phyloP scores from a whole-genome alignment of 2,329 filamentous ascomycete genomes.

The Ilyonectria destructans region DNA sequence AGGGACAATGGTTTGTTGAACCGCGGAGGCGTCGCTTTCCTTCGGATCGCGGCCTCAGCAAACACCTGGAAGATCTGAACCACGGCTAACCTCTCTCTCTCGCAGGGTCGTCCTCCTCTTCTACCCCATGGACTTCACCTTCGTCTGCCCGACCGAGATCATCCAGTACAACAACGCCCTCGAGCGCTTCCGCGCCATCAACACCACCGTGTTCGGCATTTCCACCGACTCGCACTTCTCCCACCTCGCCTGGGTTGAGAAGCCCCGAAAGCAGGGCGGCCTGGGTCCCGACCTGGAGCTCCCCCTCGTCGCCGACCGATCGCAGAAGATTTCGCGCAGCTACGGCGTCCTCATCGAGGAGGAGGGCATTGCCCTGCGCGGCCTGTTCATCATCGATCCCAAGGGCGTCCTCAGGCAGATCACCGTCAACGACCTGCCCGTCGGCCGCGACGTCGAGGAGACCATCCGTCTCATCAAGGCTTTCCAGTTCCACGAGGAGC shows the following conservation, averaged over 20 bases:
- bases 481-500: conserved; percentile 88
- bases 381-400: conserved; percentile 78
- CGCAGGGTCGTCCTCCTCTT: conserved; percentile 76
- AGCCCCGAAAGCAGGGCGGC: conserved; percentile 73
- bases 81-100: conserved; percentile 8
- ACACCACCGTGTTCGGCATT: conserved; percentile 73
- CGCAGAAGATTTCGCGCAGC: conserved; percentile 71
- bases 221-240: conserved; percentile 75
- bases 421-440: conserved; percentile 77
- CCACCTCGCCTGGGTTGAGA: conserved; percentile 72
- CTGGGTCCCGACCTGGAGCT: conserved; percentile 73
- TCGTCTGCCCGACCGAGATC: conserved; percentile 78
- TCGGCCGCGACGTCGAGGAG: conserved; percentile 77
- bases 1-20: conserved; percentile 62
- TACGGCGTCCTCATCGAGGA: conserved; percentile 78
- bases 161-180: conserved; percentile 76
- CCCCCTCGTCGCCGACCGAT: conserved; percentile 75
- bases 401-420: conserved; percentile 74
- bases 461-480: conserved; percentile 78
- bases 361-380: conserved; percentile 74
- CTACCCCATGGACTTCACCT: conserved; percentile 79
- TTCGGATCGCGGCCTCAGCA: conserved; percentile 1
- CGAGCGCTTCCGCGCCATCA: conserved; percentile 72
- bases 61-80: neutral
- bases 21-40: neutral